Evolutionary conservation across 2,329 filamentous ascomycete species (phyloP).

Genomic region (Reticulascus tulasneorum): DNA sequence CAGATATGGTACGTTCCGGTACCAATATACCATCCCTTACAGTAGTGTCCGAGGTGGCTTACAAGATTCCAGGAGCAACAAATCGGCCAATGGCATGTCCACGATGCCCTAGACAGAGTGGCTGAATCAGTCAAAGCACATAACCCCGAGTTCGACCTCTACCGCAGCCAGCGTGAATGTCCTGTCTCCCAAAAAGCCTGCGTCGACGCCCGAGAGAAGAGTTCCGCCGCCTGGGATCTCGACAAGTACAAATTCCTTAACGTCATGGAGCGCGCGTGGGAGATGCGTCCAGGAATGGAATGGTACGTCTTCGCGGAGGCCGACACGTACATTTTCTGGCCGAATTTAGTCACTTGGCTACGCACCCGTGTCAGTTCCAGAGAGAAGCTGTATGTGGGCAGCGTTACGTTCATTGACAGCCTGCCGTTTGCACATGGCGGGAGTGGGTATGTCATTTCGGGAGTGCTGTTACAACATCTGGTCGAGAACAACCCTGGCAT

Average conservation of each 20-base stretch:
- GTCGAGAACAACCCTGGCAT: slow-evolving; percentile 36
- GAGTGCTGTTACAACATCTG: slow-evolving; percentile 46
- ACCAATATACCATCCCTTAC: slow-evolving; percentile 18
- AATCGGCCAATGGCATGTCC: slow-evolving; percentile 40
- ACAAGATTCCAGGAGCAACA: slow-evolving; percentile 47
- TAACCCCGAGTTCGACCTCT: slow-evolving; percentile 42
- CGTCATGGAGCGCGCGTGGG: slow-evolving; percentile 53
- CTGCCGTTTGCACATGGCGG: slow-evolving; percentile 54
- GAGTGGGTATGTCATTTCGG: slow-evolving; percentile 53
- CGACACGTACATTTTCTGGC: slow-evolving; percentile 55
- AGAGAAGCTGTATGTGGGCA: slow-evolving; percentile 47
- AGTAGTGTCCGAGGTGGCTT: slow-evolving; percentile 14
- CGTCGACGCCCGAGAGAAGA: no score
- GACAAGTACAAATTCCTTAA: slow-evolving; percentile 61
- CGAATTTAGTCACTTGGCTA: slow-evolving; percentile 48
- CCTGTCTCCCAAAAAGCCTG: slow-evolving; percentile 43
- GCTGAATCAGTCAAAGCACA: slow-evolving; percentile 30
- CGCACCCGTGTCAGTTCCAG: slow-evolving; percentile 34
- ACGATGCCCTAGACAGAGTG: slow-evolving; percentile 37
- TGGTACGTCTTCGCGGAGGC: slow-evolving; percentile 60
- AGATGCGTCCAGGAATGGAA: slow-evolving; percentile 45
- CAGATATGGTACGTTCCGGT: no score
- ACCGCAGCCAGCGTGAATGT: slow-evolving; percentile 41
- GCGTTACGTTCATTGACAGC: slow-evolving; percentile 40
- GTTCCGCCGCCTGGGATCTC: slow-evolving; percentile 43